A percentile compares a stretch with the other conserved stretches of the same genome.
These are phyloP conservation scores for Aspergillus terreus DNA, from an alignment of 2,329 filamentous ascomycete species.

Conservation along the genomic window DNA sequence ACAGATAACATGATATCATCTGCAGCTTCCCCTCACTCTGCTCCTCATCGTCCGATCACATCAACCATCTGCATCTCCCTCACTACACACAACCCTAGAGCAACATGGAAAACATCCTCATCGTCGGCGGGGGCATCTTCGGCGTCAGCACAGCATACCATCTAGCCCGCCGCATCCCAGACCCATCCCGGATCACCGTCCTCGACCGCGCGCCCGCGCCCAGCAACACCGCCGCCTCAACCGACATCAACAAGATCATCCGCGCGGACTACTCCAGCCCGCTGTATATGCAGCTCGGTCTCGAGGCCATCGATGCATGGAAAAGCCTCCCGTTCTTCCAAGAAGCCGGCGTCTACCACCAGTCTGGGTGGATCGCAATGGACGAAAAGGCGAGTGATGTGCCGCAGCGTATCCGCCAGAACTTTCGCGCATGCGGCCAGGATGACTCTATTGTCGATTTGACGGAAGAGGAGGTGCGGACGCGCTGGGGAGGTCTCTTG, in stretches of 20 bases:
- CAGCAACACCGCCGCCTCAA: slow-evolving; percentile 58
- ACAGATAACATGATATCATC: too few relatives aligned
- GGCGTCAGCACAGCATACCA: slow-evolving; percentile 65
- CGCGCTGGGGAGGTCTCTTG: slow-evolving; percentile 41
- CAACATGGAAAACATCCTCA: slow-evolving; percentile 39
- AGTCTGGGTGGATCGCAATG: slow-evolving; percentile 58
- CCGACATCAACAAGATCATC: slow-evolving; percentile 71
- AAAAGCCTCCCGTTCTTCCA: slow-evolving; percentile 54
- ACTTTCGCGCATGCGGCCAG: slow-evolving; percentile 49
- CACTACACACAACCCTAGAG: neutral
- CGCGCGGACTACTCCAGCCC: slow-evolving; percentile 65
- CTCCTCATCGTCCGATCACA: neutral
- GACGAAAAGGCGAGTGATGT: slow-evolving; percentile 47
- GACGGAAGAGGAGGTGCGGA: slow-evolving; percentile 38
- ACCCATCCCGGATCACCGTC: slow-evolving; percentile 50
- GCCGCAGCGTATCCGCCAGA: slow-evolving; percentile 50
- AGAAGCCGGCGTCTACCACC: slow-evolving; percentile 52
- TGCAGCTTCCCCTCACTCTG: neutral
- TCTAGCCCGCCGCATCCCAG: slow-evolving; percentile 50
- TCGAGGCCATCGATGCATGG: slow-evolving; percentile 64
- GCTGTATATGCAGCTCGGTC: slow-evolving; percentile 60
- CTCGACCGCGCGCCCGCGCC: slow-evolving; percentile 55
- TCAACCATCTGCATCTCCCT: neutral
- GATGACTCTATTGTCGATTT: slow-evolving; percentile 41
- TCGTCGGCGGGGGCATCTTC: slow-evolving; percentile 64